Conservation (phyloP, 306 rosid genomes). For the Cucumis hystrix region DNA sequence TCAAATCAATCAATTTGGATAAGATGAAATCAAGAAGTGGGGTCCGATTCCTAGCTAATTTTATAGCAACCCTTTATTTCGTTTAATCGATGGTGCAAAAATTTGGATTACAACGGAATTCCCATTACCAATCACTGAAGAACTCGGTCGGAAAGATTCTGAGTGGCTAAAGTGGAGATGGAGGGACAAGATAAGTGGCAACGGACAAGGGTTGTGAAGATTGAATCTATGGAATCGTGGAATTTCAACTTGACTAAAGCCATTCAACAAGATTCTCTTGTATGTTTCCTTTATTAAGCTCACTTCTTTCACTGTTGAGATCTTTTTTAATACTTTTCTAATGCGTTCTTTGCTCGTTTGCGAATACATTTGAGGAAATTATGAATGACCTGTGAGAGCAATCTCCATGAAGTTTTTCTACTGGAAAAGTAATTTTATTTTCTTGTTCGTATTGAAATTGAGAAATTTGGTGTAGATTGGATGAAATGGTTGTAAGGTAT, state of each 20-base stretch:
- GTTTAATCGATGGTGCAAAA: neutral
- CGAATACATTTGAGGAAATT: neutral
- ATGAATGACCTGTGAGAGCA: neutral
- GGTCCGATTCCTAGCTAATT: neutral
- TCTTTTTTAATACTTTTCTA: neutral
- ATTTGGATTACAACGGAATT: neutral
- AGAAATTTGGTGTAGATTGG: neutral
- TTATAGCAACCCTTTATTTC: neutral
- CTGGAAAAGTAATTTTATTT: neutral
- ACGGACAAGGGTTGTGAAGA: constrained; percentile 29
- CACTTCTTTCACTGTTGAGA: neutral
- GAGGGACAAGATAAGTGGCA: constrained; percentile 28
- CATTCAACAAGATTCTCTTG: constrained; percentile 41
- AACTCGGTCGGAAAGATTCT: neutral
- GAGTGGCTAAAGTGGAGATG: constrained; percentile 7
- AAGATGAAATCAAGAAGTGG: neutral
- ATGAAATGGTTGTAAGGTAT: neutral
- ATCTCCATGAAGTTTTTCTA: neutral
- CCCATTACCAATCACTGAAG: neutral
- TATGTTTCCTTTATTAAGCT: constrained; percentile 16
- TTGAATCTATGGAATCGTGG: constrained; percentile 72
- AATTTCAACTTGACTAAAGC: constrained; percentile 34
- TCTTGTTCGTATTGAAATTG: neutral
- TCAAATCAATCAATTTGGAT: neutral
- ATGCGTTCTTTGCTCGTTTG: neutral